phyloP scores from a whole-genome alignment of 352 stramenopile genomes.

The Phytophthora idaei region DNA sequence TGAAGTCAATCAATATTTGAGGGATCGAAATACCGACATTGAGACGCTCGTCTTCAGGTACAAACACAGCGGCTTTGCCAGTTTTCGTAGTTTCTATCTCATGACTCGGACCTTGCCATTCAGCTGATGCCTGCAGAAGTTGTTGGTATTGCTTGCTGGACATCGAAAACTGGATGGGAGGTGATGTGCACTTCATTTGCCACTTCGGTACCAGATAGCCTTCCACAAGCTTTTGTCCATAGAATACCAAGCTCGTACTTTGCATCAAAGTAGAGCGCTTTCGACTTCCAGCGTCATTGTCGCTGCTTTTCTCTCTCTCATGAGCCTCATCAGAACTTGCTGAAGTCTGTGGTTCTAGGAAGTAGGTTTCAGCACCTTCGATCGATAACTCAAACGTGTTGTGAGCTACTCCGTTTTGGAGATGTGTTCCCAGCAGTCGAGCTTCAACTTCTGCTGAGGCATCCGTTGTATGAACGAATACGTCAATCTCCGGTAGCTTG shows the following conservation, averaged over 20 bases:
- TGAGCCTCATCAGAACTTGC: background rate
- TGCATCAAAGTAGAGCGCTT: conserved; percentile 68
- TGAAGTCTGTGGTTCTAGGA: conserved; percentile 48
- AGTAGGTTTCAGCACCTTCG: conserved; percentile 62
- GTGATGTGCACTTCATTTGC: conserved; percentile 65
- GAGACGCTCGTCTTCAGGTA: conserved; percentile 66
- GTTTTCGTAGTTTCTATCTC: background rate
- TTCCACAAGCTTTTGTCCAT: conserved; percentile 55
- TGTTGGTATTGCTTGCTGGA: conserved; percentile 73
- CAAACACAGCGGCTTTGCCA: conserved; percentile 39
- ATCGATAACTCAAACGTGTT: conserved; percentile 67
- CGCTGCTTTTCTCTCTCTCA: background rate
- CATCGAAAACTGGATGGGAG: conserved; percentile 77
- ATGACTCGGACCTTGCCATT: conserved; percentile 42
- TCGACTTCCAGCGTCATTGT: conserved; percentile 8
- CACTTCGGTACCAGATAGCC: conserved; percentile 52
- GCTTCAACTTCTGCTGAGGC: conserved; percentile 69
- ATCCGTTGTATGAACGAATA: conserved; percentile 68
- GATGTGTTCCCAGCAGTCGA: conserved; percentile 55
- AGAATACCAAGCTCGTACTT: conserved; percentile 68
- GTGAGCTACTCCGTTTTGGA: conserved; percentile 52
- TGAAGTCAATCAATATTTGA: conserved; percentile 67
- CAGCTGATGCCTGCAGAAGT: conserved; percentile 62
- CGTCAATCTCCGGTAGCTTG: conserved; percentile 63
- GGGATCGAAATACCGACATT: conserved; percentile 68